A percentile compares a stretch with the other conserved stretches of the same genome.
These are phyloP conservation scores for Russula brevipes DNA, from an alignment of 768 basidiomycete species.

Conservation along the genomic window DNA sequence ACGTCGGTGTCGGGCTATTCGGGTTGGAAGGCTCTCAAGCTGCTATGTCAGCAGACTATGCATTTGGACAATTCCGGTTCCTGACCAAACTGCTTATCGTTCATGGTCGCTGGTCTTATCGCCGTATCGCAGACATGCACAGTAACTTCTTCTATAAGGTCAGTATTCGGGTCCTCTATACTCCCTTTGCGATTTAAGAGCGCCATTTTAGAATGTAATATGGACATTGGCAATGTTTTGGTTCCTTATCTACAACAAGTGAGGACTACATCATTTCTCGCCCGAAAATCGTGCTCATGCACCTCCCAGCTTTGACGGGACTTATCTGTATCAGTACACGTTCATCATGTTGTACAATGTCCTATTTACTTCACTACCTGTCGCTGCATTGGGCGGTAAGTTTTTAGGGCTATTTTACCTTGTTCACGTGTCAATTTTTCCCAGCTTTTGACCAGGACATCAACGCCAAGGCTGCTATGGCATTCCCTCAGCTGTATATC, in stretches of 20 bases:
- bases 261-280: constrained; percentile 28
- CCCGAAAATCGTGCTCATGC: constrained; percentile 20
- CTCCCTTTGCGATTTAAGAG: constrained; percentile 13
- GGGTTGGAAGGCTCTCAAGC: constrained; percentile 97
- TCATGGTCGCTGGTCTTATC: constrained; percentile 97
- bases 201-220: constrained; percentile 62
- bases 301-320: constrained; percentile 75
- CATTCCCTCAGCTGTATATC: constrained; percentile 93
- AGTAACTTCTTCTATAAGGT: constrained; percentile 99
- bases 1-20: constrained; percentile 90
- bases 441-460: constrained; percentile 91
- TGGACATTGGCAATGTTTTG: constrained; percentile 95
- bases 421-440: constrained; percentile 14
- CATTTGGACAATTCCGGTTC: constrained; percentile 95
- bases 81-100: constrained; percentile 86
- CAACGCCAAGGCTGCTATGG: constrained; percentile 81
- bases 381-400: constrained; percentile 83
- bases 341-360: constrained; percentile 90
- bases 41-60: constrained; percentile 98
- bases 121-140: constrained; percentile 94
- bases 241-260: constrained; percentile 87
- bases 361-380: constrained; percentile 90
- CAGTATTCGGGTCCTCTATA: constrained; percentile 23
- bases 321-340: constrained; percentile 92
- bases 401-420: neutral